Conservation (phyloP, 2,329 filamentous ascomycete species). For the Sarocladium kiliense region DNA sequence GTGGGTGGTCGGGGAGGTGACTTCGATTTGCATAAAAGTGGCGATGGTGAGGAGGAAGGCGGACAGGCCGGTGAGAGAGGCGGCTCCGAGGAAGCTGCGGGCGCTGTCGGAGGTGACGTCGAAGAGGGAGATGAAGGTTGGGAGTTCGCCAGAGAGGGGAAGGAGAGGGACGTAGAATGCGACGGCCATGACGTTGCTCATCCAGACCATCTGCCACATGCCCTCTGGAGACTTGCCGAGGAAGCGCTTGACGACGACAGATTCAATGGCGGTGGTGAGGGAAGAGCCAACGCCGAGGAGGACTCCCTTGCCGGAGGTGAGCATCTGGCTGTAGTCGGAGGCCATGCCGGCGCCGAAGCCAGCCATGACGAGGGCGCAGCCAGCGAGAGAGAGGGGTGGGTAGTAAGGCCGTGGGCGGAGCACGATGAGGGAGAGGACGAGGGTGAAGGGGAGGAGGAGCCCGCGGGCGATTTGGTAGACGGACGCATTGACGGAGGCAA, state of each 20-base stretch:
- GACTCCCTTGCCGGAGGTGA: constrained; percentile 21
- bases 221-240: constrained; percentile 21
- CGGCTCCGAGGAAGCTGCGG: constrained; percentile 18
- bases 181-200: constrained; percentile 21
- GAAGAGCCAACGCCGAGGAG: constrained; percentile 20
- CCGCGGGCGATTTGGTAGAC: constrained; percentile 22
- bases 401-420: constrained; percentile 22
- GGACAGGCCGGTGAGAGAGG: constrained; percentile 19
- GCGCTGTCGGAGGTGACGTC: constrained; percentile 13
- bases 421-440: constrained; percentile 20
- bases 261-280: constrained; percentile 21
- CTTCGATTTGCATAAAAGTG: constrained; percentile 22
- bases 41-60: constrained; percentile 21
- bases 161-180: constrained; percentile 20
- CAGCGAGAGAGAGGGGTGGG: constrained; percentile 19
- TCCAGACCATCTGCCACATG: constrained; percentile 24
- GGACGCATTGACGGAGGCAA: constrained; percentile 21
- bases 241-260: constrained; percentile 20
- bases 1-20: constrained; percentile 21
- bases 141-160: constrained; percentile 19
- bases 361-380: constrained; percentile 22
- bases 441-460: constrained; percentile 20
- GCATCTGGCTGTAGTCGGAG: constrained; percentile 22
- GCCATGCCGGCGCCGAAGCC: constrained; percentile 21
- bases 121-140: constrained; percentile 16